These are phyloP conservation scores for Marasmius sp. DNA, from an alignment of 1,284 basidiomycete species.

Conservation along the genomic window DNA sequence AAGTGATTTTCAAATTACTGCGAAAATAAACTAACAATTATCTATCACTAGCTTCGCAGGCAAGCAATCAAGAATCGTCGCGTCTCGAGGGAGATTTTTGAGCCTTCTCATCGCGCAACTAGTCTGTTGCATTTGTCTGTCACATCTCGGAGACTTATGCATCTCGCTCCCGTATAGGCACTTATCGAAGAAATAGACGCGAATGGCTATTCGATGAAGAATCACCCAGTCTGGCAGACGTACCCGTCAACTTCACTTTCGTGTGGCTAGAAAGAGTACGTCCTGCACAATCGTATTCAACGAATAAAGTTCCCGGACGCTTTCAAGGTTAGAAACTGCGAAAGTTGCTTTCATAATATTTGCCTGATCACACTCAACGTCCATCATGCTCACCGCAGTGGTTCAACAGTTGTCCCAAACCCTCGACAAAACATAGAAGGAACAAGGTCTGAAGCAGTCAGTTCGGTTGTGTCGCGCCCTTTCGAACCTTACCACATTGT, in stretches of 20 bases:
- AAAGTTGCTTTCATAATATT: background rate
- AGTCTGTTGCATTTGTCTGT: conserved; percentile 26
- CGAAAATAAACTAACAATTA: background rate
- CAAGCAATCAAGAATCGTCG: conserved; percentile 35
- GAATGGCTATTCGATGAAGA: conserved; percentile 60
- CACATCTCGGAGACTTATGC: background rate
- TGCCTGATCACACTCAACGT: conserved; percentile 9
- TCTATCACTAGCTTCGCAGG: conserved; percentile 19
- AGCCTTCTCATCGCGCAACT: conserved; percentile 41
- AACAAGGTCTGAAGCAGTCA: conserved; percentile 37
- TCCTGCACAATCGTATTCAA: conserved; percentile 37
- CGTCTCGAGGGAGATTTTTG: conserved; percentile 28
- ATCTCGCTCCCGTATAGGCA: conserved; percentile 25
- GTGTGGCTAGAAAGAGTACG: conserved; percentile 42
- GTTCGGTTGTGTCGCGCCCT: conserved; percentile 36
- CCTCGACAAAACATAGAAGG: background rate
- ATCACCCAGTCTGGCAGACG: conserved; percentile 48
- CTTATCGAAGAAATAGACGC: conserved; percentile 53
- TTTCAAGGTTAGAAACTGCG: conserved; percentile 33
- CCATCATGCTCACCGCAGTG: too few species aligned
- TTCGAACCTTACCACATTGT: conserved; percentile 38
- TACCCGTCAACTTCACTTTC: conserved; percentile 48
- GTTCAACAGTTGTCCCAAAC: conserved; percentile 3
- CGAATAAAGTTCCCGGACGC: conserved; percentile 37
- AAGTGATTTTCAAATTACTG: background rate